Evolutionary conservation across 2,329 filamentous ascomycete species (phyloP).

Genomic region (Pestalotiopsis sp.): DNA sequence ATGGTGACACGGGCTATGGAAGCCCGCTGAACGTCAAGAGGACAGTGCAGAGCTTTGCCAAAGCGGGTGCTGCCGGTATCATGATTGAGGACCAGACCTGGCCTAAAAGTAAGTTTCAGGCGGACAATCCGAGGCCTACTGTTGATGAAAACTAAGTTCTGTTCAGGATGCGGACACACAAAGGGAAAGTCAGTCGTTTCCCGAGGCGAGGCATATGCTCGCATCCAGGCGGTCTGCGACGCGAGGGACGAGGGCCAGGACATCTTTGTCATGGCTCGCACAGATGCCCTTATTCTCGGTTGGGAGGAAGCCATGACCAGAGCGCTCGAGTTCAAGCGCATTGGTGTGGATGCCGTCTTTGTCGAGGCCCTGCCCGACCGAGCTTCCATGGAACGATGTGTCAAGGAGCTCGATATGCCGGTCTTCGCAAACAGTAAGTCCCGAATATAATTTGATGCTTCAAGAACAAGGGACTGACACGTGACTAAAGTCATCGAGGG

Average conservation of each 20-base stretch:
- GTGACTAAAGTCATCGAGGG: constrained; percentile 22
- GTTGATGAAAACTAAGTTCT: neutral
- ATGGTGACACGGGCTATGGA: constrained; percentile 52
- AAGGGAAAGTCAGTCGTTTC: constrained; percentile 43
- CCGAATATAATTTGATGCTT: no score
- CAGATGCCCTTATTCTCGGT: constrained; percentile 43
- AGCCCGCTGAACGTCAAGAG: constrained; percentile 49
- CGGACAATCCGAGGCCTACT: no score
- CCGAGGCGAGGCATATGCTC: constrained; percentile 46
- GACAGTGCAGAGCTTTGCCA: constrained; percentile 46
- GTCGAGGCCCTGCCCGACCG: neutral
- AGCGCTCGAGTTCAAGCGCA: constrained; percentile 40
- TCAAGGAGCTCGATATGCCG: constrained; percentile 3
- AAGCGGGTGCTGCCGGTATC: constrained; percentile 40
- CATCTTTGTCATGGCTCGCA: constrained; percentile 49
- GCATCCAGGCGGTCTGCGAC: constrained; percentile 48
- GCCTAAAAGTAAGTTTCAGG: neutral
- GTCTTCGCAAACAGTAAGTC: constrained; percentile 3
- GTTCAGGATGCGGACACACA: neutral
- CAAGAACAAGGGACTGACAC: neutral
- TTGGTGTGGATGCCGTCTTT: neutral
- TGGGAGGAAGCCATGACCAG: constrained; percentile 48
- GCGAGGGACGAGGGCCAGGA: constrained; percentile 47
- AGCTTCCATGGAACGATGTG: neutral
- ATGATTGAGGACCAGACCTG: neutral